Evolutionary conservation across 331 rosid species (phyloP).

Genomic region (Dryas integrifolia): DNA sequence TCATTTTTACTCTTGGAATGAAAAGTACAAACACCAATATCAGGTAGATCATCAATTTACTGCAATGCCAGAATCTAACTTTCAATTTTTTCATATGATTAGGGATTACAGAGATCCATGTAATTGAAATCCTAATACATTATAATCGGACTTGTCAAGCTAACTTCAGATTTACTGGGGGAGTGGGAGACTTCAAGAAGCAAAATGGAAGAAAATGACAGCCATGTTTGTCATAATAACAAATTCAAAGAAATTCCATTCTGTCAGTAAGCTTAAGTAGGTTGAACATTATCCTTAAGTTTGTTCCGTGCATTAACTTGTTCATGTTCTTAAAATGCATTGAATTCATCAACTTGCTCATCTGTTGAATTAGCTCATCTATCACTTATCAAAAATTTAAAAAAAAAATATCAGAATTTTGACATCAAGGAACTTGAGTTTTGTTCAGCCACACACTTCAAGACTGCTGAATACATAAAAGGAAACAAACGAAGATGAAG

Average conservation of each 20-base stretch:
- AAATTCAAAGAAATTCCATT: not conserved
- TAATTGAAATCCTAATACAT: not conserved
- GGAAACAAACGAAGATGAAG: too few relatives aligned
- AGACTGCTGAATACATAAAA: not conserved
- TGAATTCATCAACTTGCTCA: not conserved
- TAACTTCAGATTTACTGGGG: not conserved
- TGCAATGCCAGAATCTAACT: not conserved
- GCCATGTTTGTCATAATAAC: not conserved
- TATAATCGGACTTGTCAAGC: not conserved
- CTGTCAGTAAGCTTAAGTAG: not conserved
- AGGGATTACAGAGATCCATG: not conserved
- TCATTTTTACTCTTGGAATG: not conserved
- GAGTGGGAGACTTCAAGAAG: not conserved
- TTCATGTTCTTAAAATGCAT: not conserved
- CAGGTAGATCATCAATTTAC: not conserved
- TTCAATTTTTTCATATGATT: not conserved
- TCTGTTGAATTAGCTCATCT: not conserved
- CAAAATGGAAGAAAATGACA: not conserved
- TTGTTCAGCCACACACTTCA: not conserved
- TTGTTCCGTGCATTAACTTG: not conserved
- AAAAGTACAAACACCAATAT: not conserved
- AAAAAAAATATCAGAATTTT: not conserved
- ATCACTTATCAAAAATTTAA: not conserved
- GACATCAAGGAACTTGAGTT: not conserved
- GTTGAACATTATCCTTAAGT: not conserved